These are phyloP conservation scores for Kalaharituber pfeilii DNA, from an alignment of 2,329 filamentous ascomycete genomes.

Conservation along the genomic window DNA sequence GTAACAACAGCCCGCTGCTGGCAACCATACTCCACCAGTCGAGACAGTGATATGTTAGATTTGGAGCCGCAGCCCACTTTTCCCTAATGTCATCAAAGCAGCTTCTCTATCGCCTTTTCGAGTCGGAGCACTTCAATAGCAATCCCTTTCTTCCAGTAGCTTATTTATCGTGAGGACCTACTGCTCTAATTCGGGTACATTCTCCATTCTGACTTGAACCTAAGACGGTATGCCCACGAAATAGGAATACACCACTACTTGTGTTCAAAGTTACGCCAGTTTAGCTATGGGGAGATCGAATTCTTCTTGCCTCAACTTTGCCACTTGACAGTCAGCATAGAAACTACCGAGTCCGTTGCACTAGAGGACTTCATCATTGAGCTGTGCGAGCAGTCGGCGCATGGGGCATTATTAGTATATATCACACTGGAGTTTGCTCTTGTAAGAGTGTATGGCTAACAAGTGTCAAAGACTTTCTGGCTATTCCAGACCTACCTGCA, in stretches of 20 bases:
- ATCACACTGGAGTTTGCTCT: slow-evolving; percentile 5
- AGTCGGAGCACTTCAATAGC: slow-evolving; percentile 86
- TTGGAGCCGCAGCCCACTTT: not conserved
- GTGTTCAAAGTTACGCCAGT: slow-evolving; percentile 74
- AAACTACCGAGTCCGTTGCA: slow-evolving; percentile 77
- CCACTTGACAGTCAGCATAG: slow-evolving; percentile 67
- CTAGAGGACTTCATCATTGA: slow-evolving; percentile 75
- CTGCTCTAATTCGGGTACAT: slow-evolving; percentile 17
- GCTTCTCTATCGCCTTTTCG: slow-evolving; percentile 75
- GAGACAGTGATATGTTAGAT: slow-evolving; percentile 1
- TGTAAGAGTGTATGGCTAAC: slow-evolving; percentile 9
- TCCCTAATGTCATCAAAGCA: slow-evolving; percentile 43
- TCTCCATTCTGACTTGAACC: slow-evolving; percentile 2
- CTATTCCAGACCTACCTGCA: slow-evolving; percentile 76
- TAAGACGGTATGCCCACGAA: slow-evolving; percentile 71
- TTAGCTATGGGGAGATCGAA: slow-evolving; percentile 79
- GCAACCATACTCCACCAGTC: not conserved
- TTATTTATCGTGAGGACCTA: slow-evolving; percentile 58
- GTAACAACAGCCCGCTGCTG: not conserved
- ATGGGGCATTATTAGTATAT: slow-evolving; percentile 61
- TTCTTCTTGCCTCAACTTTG: slow-evolving; percentile 82
- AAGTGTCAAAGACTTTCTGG: slow-evolving; percentile 58
- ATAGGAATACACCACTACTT: slow-evolving; percentile 80
- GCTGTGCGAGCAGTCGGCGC: slow-evolving; percentile 73
- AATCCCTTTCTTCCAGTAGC: slow-evolving; percentile 77